Evolutionary conservation across 495 filamentous ascomycete species (phyloP), one percentile per base, ranked within the genome.

Genomic region (Eremomyces bilateralis): DNA sequence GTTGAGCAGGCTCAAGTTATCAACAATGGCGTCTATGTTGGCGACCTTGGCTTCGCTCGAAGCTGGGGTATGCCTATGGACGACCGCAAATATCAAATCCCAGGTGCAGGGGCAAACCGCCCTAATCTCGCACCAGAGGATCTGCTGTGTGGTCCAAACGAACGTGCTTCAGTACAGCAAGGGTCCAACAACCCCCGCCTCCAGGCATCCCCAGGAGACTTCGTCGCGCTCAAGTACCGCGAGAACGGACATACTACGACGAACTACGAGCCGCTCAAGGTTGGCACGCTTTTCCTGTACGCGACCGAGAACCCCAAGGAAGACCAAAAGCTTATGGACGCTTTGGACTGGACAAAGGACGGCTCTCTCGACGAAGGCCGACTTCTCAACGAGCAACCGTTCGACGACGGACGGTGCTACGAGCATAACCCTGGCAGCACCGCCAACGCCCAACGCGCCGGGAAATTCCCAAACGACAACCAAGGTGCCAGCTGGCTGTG

Each of bases 211-310:
- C 60, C 77, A 4, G 77, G 80, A 21, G 65, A 68, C 38, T 64
- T 64, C 27, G 61, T 90, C 34, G 76, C 83, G 15, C 53, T 92
- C 35, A 60, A 65, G 15, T 88, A 80, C 53, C 61, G 67, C 33
- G 84, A 94, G 43, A 94, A 94, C 46, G 84, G 84, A 12, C 84
- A 94, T 53, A 76, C 88, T 37, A 78, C 72, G 1, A 64, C 69
- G 17, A 49, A 47, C 0, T 61, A 61, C 11, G 79, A 81, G 49
- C 79, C 78, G 0, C 33, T 59, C 38, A 73, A 76, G 27, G 65
- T 71, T 15, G 83, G 84, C 17, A 74, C 67, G 10, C 65, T 85
- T 15, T 90, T 71, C 48, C 62, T 94, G 29, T 92, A 83, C 46
- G 83, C 76, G 30, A 94, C 84, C 3, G 71, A 65, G 2, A 33